Evolutionary conservation across 2,329 filamentous ascomycete species (phyloP), one percentile per base, ranked within the genome.

Genomic region (Penicillium sp.): DNA sequence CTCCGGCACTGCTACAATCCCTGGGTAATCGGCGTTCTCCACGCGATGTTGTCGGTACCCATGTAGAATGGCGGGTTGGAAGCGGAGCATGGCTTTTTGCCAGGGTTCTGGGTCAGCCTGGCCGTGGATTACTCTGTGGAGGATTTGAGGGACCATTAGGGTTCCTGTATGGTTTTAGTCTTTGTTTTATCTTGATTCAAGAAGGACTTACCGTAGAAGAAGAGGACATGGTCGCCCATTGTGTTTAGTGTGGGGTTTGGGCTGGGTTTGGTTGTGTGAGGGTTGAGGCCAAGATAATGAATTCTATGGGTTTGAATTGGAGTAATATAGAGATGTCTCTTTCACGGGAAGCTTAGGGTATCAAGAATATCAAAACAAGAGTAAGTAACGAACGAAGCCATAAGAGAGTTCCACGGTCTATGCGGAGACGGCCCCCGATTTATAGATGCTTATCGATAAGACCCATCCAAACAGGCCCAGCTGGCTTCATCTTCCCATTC

Each of bases 121-220:
- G 62, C 86, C 84, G 75, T 92, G 90, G 73, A 90, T 90, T 42
- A 96, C 92, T 34, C 89, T 88, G 76, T 89, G 88, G 65, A 97
- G 90, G 66, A 97, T 87, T 68, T 89, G 85, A 0, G 89, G 85
- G n/a, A 88, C 89, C 92, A 97, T 97, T 69, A 87, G 74, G 26
- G 84, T 86, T 62, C 81, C 76, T 80, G 49, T 32, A 38, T 7
- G 6, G 11, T 18, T 34, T 59, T 51, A 52, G n/a, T 35, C 47
- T 37, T 48, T 22, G n/a, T 39, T 50, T 29, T 13, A 2, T 5
- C 6, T 31, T 48, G 22, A 26, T 34, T 24, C 24, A 42, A 45
- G 44, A 35, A 38, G 26, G 42, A 51, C 26, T 47, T 73, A 81
- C 83, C 85, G 70, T 88, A 88, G 79, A 87, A 87, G 76, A 88